Base-by-base conservation (phyloP, 2,329 filamentous ascomycete species). In the Chaetothyriales sp. region DNA sequence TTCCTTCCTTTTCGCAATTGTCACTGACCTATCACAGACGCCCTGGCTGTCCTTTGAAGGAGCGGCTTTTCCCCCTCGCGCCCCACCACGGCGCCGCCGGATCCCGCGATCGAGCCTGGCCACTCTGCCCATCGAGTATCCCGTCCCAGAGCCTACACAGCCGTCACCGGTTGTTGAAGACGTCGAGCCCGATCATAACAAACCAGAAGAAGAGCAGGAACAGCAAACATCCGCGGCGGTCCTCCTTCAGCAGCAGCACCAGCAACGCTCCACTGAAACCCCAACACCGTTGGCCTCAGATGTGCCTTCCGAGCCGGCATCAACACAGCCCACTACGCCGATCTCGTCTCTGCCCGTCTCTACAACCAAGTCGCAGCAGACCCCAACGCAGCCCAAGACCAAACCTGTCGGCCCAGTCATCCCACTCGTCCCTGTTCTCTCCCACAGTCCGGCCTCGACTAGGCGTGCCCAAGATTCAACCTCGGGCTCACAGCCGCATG, bases 31-130 rank as follows among this genome's bases (percentile, higher is more conserved):
- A 15, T 48, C 43, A 25, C 56, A 76, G 72, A 65, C 81, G 18
- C 79, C 79, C 9, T 81, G 78, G 78, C 70, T 78, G 32, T 81
- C 78, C 10, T 70, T 74, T 25, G 70, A 74, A 15, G 73, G 75
- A 18, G 65, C 65, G 28, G 65, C 71, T 2, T 81, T 81, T 59
- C 78, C 78, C 2, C 64, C 72, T 15, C 70, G 72, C 60, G 68
- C 70, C 47, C 68, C 71, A 12, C 66, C 68, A 49, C 68, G 70
- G 58, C 70, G 72, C 57, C 70, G 74, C 49, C 68, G 62, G 55
- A 57, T 59, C 42, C 66, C 64, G 47, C 55, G 59, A 10, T 60
- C 71, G 18, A 62, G 66, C 50, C 60, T 63, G 22, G 64, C 63
- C 8, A 57, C 59, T 18, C 56, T 61, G 36, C 59, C 64, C 1